Conservation (phyloP, 805 yeast species). For the Nakazawaea populi region DNA sequence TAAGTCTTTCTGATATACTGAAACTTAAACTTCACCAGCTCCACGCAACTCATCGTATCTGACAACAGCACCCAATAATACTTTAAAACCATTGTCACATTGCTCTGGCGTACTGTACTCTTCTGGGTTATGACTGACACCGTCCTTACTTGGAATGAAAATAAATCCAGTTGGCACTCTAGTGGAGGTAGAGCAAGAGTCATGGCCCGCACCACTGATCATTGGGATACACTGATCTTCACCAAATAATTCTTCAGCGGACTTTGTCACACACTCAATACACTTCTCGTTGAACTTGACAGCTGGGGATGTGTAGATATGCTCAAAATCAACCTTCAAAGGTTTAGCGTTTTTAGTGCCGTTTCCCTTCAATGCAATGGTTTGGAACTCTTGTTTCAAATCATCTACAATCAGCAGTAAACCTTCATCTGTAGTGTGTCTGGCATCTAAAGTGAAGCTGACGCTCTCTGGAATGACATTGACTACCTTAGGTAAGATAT, state of each 20-base stretch:
- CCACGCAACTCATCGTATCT: constrained; percentile 28
- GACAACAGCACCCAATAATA: constrained; percentile 45
- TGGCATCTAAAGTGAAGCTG: constrained; percentile 52
- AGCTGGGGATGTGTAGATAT: constrained; percentile 47
- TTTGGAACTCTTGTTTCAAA: constrained; percentile 29
- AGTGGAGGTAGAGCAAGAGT: constrained; percentile 52
- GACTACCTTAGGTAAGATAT: constrained; percentile 52
- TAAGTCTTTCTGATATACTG: background rate
- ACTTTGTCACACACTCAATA: constrained; percentile 42
- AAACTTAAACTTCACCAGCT: constrained; percentile 12
- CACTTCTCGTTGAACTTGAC: constrained; percentile 50
- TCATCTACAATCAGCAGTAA: constrained; percentile 32
- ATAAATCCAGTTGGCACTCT: constrained; percentile 69
- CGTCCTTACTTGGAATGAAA: constrained; percentile 63
- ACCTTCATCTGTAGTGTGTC: constrained; percentile 45
- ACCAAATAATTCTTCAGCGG: constrained; percentile 47
- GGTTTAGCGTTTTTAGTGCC: constrained; percentile 21
- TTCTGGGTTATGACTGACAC: constrained; percentile 60
- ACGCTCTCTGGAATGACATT: constrained; percentile 65
- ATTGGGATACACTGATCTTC: constrained; percentile 37
- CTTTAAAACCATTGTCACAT: constrained; percentile 53
- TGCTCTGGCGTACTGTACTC: constrained; percentile 64
- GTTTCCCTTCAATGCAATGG: constrained; percentile 29
- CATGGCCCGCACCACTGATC: constrained; percentile 72
- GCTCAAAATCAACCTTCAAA: constrained; percentile 35